Percentiles rank a stretch among this genome's conserved stretches.
Conservation (phyloP, 2,329 filamentous ascomycete genomes). For the Cladosporium sp. region DNA sequence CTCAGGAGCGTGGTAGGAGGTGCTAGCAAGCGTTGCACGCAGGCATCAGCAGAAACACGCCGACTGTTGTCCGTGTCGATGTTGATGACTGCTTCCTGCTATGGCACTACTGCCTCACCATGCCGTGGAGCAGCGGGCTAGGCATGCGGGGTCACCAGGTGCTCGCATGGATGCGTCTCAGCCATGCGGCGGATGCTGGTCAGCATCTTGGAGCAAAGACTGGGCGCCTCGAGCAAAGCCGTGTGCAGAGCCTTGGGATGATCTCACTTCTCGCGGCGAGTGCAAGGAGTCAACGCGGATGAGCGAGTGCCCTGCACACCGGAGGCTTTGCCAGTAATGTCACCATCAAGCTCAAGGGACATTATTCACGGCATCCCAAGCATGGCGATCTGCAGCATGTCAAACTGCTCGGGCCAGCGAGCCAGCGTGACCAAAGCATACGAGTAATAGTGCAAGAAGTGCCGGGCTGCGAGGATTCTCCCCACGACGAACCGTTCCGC, state of each 20-base stretch:
- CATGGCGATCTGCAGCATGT: background rate
- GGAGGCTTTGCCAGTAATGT: too few relatives aligned
- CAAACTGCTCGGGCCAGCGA: too few relatives aligned
- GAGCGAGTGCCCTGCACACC: background rate
- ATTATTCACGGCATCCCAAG: background rate
- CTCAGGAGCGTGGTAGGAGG: background rate
- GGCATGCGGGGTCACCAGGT: slow-evolving; percentile 5
- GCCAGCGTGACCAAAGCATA: background rate
- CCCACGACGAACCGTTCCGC: slow-evolving; percentile 9
- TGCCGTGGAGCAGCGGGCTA: too few relatives aligned
- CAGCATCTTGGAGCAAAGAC: background rate
- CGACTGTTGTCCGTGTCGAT: background rate
- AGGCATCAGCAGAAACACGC: background rate
- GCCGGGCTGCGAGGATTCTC: slow-evolving; percentile 9
- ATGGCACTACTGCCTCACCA: background rate
- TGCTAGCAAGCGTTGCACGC: background rate
- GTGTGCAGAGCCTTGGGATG: background rate
- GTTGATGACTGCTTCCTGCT: too few relatives aligned
- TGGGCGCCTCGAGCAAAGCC: background rate
- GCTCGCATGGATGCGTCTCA: background rate
- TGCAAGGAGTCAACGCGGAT: background rate
- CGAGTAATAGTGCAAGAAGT: background rate
- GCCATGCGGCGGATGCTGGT: background rate
- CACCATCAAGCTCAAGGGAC: too few relatives aligned
- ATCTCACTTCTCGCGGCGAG: background rate